Percentiles rank a stretch among this genome's conserved stretches.
phyloP scores from a whole-genome alignment of 2,329 filamentous ascomycete species.

The Geosmithia putterillii region DNA sequence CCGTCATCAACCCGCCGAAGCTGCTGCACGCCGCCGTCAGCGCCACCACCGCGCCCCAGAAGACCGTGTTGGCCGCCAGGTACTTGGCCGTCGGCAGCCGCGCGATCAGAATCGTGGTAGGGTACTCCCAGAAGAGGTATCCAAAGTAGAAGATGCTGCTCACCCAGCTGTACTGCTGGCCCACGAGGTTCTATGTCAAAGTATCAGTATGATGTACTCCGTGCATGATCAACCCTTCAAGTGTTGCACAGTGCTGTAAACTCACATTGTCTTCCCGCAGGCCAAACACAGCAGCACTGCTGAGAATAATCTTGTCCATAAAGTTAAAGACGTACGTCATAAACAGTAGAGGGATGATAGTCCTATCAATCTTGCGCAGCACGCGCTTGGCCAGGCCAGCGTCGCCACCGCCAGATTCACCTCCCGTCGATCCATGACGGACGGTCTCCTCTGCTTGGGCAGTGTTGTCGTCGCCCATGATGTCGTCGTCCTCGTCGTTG shows the following conservation, averaged over 20 bases:
- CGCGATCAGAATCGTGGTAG: conserved; percentile 33
- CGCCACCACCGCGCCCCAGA: conserved; percentile 36
- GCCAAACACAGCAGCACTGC: conserved; percentile 43
- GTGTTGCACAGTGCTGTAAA: not conserved
- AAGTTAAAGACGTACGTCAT: conserved; percentile 47
- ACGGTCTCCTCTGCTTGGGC: not conserved
- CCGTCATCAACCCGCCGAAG: conserved; percentile 34
- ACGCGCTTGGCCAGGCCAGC: conserved; percentile 19
- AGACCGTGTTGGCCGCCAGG: conserved; percentile 30
- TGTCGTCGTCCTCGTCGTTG: not conserved
- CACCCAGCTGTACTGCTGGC: conserved; percentile 54
- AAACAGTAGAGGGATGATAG: conserved; percentile 43
- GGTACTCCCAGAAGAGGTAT: conserved; percentile 38
- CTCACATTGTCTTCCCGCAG: conserved; percentile 32
- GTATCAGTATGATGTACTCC: not conserved
- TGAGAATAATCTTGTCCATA: conserved; percentile 48
- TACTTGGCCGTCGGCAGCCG: conserved; percentile 34
- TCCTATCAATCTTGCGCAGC: conserved; percentile 42
- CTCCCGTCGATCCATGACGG: not conserved
- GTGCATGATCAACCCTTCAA: too few relatives aligned
- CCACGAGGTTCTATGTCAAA: conserved; percentile 7
- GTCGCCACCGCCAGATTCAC: not conserved
- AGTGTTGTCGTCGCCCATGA: not conserved
- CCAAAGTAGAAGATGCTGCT: conserved; percentile 25
- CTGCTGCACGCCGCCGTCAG: conserved; percentile 31